Percentiles rank a stretch among this genome's conserved stretches.
Evolutionary conservation across 2,329 filamentous ascomycete genomes (phyloP).

Genomic region (Microsporum audouinii): DNA sequence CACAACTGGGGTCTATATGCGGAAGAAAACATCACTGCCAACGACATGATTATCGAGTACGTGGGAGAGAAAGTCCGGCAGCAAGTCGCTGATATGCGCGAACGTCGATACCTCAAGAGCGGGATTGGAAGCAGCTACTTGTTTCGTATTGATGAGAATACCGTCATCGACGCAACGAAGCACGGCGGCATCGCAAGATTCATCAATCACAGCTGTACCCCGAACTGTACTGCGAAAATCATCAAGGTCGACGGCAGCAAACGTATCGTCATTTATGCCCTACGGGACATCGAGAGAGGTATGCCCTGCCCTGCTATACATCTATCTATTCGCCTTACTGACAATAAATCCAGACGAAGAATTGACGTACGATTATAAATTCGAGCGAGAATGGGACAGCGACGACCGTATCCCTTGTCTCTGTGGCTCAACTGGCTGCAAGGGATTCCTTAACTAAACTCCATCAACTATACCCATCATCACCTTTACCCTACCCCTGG

Average conservation of each 20-base stretch:
- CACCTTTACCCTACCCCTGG: not conserved
- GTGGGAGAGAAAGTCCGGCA: constrained; percentile 95
- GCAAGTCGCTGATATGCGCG: constrained; percentile 91
- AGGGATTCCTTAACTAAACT: constrained; percentile 85
- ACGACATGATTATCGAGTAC: constrained; percentile 99
- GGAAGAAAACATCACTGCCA: constrained; percentile 91
- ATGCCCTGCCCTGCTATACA: constrained; percentile 36
- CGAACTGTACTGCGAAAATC: constrained; percentile 98
- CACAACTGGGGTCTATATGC: constrained; percentile 98
- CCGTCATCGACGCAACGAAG: constrained; percentile 95
- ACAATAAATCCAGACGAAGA: constrained; percentile 64
- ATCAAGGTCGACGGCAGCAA: constrained; percentile 98
- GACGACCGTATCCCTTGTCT: constrained; percentile 94
- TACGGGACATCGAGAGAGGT: constrained; percentile 92
- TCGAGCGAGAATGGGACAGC: constrained; percentile 91
- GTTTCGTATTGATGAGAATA: constrained; percentile 96
- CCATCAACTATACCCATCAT: not conserved
- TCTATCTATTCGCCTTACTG: constrained; percentile 14
- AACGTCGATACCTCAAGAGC: constrained; percentile 84
- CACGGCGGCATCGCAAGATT: constrained; percentile 96
- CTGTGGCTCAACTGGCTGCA: constrained; percentile 90
- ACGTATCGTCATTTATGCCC: constrained; percentile 95
- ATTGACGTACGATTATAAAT: constrained; percentile 99
- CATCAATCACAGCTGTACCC: constrained; percentile 96
- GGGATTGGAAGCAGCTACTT: constrained; percentile 95